phyloP scores from a whole-genome alignment of 2,329 filamentous ascomycete genomes.

The Fusarium sp. region DNA sequence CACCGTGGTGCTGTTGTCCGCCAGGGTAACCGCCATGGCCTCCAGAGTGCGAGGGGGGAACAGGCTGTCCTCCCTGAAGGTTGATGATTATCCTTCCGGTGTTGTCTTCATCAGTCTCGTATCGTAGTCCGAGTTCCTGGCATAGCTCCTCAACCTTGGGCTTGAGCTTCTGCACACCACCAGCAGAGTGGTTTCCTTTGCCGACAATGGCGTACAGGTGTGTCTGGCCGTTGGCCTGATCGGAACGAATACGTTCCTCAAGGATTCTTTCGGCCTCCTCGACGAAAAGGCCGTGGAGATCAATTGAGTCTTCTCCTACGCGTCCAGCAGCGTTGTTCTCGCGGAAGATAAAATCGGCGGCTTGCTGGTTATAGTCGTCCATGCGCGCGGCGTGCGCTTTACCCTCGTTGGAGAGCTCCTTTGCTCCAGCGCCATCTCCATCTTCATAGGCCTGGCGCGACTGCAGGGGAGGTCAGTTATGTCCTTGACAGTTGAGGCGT shows the following conservation, averaged over 20 bases:
- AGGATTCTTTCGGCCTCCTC: constrained; percentile 94
- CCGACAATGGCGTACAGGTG: constrained; percentile 96
- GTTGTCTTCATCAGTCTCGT: constrained; percentile 89
- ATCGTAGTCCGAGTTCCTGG: constrained; percentile 83
- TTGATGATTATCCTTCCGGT: constrained; percentile 90
- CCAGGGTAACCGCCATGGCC: constrained; percentile 55
- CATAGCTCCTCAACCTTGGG: constrained; percentile 93
- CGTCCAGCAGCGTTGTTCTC: constrained; percentile 87
- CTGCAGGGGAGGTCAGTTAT: constrained; percentile 51
- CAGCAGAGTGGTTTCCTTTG: constrained; percentile 87
- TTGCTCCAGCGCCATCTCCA: constrained; percentile 86
- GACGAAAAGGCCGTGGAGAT: constrained; percentile 93
- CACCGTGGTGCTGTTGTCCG: constrained; percentile 51
- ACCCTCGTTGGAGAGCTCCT: constrained; percentile 84
- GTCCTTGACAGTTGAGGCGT: neutral
- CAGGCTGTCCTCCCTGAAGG: constrained; percentile 76
- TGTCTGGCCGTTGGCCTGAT: constrained; percentile 76
- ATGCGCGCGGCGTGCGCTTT: constrained; percentile 86
- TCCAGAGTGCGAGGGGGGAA: constrained; percentile 56
- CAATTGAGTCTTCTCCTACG: constrained; percentile 84
- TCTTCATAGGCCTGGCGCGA: constrained; percentile 82
- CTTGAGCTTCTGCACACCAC: constrained; percentile 92
- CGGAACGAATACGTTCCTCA: constrained; percentile 84
- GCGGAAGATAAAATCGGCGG: constrained; percentile 93
- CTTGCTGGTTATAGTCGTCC: constrained; percentile 90